Base-by-base conservation (phyloP, 1,139 yeast genomes). In the Blastobotrys serpentis region DNA sequence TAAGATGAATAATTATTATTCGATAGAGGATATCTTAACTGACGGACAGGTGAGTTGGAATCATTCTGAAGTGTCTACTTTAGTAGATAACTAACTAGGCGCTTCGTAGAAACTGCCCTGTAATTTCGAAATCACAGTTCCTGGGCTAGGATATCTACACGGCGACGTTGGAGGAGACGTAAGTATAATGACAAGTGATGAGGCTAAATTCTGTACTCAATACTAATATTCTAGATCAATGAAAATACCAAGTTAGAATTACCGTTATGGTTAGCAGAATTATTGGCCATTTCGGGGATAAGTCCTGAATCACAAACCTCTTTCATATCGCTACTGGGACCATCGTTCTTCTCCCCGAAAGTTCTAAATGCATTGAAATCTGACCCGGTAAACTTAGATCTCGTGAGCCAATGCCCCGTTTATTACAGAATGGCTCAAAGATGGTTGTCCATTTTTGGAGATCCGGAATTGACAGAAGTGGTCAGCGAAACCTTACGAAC, bases 261-360 rank as follows among this genome's bases (percentile, higher is more conserved):
- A 37, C 98, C 98, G 1, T 66, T 89, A 29, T 92, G 98, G 98
- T 69, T 92, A 42, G 95, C 96, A 0, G 83, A 82, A 55, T 77
- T 86, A 3, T 69, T 92, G 38, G 96, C 95, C 4, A 65, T 58
- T 6, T 61, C 58, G 33, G 65, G 63, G 6, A 59, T 63, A 14
- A 59, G 67, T 10, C 65, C 64, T 6, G 67, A 66, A 18, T 70
- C 71, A 8, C 68, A 75, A 6, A 71, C 72, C 10, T 78, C 86
- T n/a, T 84, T 88, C 57, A 71, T 89, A 2, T 82, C 82, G 44
- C 70, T 89, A 44, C 66, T 79, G 19, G 80, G 78, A 44, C 96
- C 97, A 0, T 85, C 81, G 2, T 78, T 81, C 48, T 74, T 87
- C 49, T 74, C 78, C 22, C 61, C 71, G 8, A 79, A 79, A 56